Conservation (phyloP, 257 asterid genomes). For the Solanum corneliomulleri region DNA sequence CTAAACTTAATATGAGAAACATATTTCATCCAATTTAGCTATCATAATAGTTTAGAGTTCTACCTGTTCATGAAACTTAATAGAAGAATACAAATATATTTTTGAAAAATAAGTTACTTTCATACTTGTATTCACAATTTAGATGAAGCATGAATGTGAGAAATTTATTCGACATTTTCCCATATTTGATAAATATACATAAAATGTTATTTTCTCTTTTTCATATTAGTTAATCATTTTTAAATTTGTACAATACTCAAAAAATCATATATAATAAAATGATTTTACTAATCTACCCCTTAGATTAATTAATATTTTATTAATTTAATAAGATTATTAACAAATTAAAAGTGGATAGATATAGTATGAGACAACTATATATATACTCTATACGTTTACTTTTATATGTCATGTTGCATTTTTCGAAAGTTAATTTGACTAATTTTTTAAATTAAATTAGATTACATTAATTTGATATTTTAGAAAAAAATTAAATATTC, state of each 20-base stretch:
- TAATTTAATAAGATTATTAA: no score
- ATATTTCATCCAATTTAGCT: neutral
- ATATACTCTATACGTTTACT: neutral
- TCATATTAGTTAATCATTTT: no score
- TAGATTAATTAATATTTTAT: no score
- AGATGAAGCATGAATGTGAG: neutral
- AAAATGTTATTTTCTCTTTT: neutral
- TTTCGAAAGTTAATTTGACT: no score
- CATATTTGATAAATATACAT: neutral
- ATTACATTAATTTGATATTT: no score
- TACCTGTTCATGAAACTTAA: neutral
- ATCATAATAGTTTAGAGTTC: neutral
- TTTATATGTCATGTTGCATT: no score
- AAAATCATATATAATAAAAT: no score
- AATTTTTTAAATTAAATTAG: no score
- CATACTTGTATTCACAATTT: neutral
- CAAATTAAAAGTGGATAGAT: neutral
- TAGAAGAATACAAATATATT: neutral
- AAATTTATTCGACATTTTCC: neutral
- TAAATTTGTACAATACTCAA: rapidly evolving
- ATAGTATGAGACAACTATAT: neutral
- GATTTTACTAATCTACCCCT: neutral
- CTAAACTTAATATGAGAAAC: neutral
- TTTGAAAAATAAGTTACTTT: neutral
- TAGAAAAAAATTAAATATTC: no score